A percentile compares a stretch with the other conserved stretches of the same genome.
Evolutionary conservation across 352 stramenopile genomes (phyloP).

Genomic region (Globisporangium camurandrum): DNA sequence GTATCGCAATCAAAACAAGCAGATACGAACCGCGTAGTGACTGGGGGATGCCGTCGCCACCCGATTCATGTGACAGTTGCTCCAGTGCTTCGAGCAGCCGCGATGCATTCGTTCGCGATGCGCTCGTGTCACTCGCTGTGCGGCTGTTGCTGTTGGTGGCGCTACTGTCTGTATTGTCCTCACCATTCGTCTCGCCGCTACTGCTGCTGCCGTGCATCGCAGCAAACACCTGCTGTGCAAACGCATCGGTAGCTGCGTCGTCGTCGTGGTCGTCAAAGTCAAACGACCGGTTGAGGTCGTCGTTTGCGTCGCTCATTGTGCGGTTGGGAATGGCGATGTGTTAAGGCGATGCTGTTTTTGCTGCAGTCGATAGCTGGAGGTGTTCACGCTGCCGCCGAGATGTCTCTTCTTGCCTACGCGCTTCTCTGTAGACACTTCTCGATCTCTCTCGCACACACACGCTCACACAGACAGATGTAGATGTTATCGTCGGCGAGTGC

Average conservation of each 20-base stretch:
- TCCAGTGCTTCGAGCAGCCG: conserved; percentile 52
- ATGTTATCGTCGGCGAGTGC: no score
- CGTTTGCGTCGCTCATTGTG: conserved; percentile 11
- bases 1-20: neutral
- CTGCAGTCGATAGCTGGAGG: no score
- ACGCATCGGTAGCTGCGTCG: conserved; percentile 5
- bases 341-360: no score
- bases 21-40: conserved; percentile 23
- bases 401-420: no score
- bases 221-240: conserved; percentile 15
- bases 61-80: conserved; percentile 30
- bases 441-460: no score
- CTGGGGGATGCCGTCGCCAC: conserved; percentile 22
- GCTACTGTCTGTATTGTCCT: neutral
- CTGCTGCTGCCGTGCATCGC: neutral
- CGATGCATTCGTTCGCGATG: conserved; percentile 18
- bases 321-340: no score
- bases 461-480: no score
- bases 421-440: no score
- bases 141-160: neutral
- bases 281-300: conserved; percentile 25
- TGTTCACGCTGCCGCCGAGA: no score
- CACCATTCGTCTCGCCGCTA: neutral
- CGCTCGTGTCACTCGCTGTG: neutral
- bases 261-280: conserved; percentile 22